Conservation (phyloP, 495 filamentous ascomycete species). For the Penicillium lagena region DNA sequence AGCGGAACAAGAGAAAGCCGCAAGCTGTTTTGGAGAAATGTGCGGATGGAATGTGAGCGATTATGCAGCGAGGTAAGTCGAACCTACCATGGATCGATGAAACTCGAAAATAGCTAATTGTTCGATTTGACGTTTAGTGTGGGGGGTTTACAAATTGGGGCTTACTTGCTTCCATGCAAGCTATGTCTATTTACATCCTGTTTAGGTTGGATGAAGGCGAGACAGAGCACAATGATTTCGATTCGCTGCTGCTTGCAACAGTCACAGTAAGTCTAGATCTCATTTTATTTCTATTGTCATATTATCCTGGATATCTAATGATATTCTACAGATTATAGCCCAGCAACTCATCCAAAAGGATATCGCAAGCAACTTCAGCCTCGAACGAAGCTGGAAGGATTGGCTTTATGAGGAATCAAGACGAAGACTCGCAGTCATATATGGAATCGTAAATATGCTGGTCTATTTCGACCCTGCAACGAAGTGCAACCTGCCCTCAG, state of each 20-base stretch:
- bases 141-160: slow-evolving; percentile 26
- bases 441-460: slow-evolving; percentile 36
- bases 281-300: not conserved
- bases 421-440: slow-evolving; percentile 34
- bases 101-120: too few relatives aligned
- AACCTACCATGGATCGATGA: not conserved
- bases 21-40: slow-evolving; percentile 40
- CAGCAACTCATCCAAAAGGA: slow-evolving; percentile 6
- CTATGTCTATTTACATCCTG: slow-evolving; percentile 35
- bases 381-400: slow-evolving; percentile 28
- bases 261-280: slow-evolving; percentile 23
- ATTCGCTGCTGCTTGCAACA: slow-evolving; percentile 27
- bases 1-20: slow-evolving; percentile 23
- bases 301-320: not conserved
- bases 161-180: slow-evolving; percentile 37
- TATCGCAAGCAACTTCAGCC: slow-evolving; percentile 5
- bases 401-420: slow-evolving; percentile 41
- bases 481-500: slow-evolving; percentile 29
- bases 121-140: slow-evolving; percentile 11
- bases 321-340: slow-evolving; percentile 16
- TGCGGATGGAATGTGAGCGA: slow-evolving; percentile 38
- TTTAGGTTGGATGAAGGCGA: slow-evolving; percentile 37
- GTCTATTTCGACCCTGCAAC: slow-evolving; percentile 37
- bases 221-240: slow-evolving; percentile 35
- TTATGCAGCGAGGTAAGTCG: slow-evolving; percentile 28